Evolutionary conservation across 371 early-diverging fungal genomes (phyloP).

Genomic region (Mucor plumbeus): DNA sequence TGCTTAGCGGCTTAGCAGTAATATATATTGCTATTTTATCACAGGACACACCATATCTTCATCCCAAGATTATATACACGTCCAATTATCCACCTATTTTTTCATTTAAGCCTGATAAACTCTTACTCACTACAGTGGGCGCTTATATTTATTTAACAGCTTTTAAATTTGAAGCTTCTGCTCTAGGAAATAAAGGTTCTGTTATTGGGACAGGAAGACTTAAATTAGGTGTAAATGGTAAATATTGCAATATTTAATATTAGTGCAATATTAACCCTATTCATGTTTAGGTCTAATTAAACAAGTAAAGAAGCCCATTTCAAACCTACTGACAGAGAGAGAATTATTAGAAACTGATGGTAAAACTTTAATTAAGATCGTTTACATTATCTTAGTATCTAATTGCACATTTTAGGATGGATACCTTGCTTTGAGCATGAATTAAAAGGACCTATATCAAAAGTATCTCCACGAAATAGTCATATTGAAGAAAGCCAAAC

Average conservation of each 20-base stretch:
- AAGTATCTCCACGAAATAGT: conserved; percentile 22
- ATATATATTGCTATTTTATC: conserved; percentile 44
- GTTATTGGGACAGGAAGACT: conserved; percentile 31
- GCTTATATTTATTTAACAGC: conserved; percentile 41
- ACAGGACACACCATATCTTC: conserved; percentile 47
- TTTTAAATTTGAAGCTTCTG: conserved; percentile 30
- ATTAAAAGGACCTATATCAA: conserved; percentile 39
- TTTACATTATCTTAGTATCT: not conserved
- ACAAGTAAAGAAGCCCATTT: conserved; percentile 25
- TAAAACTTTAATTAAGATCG: not conserved
- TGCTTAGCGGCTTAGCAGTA: conserved; percentile 38
- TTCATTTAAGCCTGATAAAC: conserved; percentile 29
- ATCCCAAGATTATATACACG: conserved; percentile 36
- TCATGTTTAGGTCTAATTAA: conserved; percentile 19
- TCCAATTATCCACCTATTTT: conserved; percentile 19
- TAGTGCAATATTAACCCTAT: not conserved
- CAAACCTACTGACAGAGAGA: conserved; percentile 15
- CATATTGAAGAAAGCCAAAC: conserved; percentile 13
- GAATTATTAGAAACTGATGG: conserved; percentile 19
- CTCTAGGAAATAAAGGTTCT: conserved; percentile 4
- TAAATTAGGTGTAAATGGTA: conserved; percentile 35
- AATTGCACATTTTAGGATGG: conserved; percentile 28
- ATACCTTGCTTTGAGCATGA: conserved; percentile 31
- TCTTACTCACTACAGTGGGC: conserved; percentile 32
- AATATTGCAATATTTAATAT: not conserved